phyloP scores from a whole-genome alignment of 1,284 basidiomycete genomes.

The Rhodotorula sp. region DNA sequence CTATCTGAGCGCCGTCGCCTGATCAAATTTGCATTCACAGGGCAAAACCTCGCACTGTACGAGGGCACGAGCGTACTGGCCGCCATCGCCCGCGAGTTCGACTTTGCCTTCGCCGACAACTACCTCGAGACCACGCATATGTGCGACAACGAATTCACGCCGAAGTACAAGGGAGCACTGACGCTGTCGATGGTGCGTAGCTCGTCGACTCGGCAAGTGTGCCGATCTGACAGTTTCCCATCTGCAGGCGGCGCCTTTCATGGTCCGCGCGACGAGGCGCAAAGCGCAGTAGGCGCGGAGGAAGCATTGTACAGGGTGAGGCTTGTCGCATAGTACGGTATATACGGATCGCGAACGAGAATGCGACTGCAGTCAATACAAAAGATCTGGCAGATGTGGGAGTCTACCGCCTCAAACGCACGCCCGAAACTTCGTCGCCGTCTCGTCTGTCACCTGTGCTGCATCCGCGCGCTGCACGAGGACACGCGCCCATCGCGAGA shows the following conservation, averaged over 20 bases:
- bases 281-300: neutral
- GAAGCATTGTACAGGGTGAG: too few relatives aligned
- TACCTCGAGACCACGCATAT: constrained; percentile 31
- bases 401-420: neutral
- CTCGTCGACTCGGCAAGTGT: too few relatives aligned
- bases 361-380: too few relatives aligned
- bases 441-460: neutral
- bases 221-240: too few relatives aligned
- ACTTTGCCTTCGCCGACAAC: constrained; percentile 30
- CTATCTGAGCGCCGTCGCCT: too few relatives aligned
- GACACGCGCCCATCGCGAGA: constrained; percentile 9
- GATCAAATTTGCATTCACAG: neutral
- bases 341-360: too few relatives aligned
- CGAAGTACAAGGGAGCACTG: constrained; percentile 15
- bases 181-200: constrained; percentile 21
- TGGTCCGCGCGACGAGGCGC: constrained; percentile 4
- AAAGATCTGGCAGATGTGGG: neutral
- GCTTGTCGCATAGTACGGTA: too few relatives aligned
- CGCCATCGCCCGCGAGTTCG: constrained; percentile 28
- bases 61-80: constrained; percentile 35
- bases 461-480: neutral
- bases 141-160: constrained; percentile 22
- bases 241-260: neutral
- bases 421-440: neutral
- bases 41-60: constrained; percentile 39